Evolutionary conservation across 169 alveolate genomes (phyloP).

Genomic region (Plasmodium inui): DNA sequence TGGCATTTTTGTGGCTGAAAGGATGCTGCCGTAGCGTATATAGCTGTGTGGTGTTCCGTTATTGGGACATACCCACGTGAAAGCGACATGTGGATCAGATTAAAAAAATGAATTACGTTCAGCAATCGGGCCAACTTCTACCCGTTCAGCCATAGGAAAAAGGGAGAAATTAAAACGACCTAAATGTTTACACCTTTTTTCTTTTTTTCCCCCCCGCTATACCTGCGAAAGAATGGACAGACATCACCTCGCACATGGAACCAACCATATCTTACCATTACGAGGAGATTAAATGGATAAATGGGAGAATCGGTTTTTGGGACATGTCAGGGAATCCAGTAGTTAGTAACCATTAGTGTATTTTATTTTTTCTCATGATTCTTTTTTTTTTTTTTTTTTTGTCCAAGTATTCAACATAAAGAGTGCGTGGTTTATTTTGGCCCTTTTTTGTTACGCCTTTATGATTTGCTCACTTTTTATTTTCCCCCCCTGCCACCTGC

Average conservation of each 20-base stretch:
- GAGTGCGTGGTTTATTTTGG: not conserved
- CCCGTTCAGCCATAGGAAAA: not conserved
- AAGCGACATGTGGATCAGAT: not conserved
- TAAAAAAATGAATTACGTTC: not conserved
- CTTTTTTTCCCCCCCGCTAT: not conserved
- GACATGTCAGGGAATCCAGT: slow-evolving; percentile 66
- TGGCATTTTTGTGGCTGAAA: not conserved
- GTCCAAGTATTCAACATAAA: not conserved
- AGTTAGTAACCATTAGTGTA: slow-evolving; percentile 24
- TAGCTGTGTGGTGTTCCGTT: not conserved
- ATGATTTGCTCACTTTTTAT: not conserved
- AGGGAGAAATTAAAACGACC: not conserved
- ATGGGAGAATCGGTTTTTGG: slow-evolving; percentile 74
- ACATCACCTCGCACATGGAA: slow-evolving; percentile 63
- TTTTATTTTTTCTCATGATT: not conserved
- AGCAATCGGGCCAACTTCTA: not conserved
- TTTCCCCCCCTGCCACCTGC: not conserved
- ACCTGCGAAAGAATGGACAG: slow-evolving; percentile 62
- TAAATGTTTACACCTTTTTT: not conserved
- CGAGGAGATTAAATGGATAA: slow-evolving; percentile 58
- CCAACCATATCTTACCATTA: slow-evolving; percentile 75
- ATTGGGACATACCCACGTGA: not conserved
- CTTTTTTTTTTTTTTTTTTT: not conserved
- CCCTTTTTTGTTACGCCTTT: not conserved
- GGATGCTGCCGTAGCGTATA: not conserved